phyloP scores from a whole-genome alignment of 768 basidiomycete genomes.

The Tulasnella sp. region DNA sequence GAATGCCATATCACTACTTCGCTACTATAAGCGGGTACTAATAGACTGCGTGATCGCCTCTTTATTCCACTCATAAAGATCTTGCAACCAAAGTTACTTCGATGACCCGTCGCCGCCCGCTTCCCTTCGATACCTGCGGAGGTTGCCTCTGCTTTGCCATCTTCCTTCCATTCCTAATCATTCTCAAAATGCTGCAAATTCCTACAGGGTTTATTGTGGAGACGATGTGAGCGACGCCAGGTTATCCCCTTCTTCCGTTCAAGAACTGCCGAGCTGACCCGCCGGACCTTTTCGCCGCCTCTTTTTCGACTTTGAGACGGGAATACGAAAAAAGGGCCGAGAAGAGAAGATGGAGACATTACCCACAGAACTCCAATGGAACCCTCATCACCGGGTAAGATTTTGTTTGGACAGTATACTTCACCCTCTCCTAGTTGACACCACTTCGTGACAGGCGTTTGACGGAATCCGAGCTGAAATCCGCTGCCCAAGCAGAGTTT shows the following conservation, averaged over 20 bases:
- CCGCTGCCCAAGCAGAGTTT: not conserved
- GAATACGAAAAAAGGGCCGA: not conserved
- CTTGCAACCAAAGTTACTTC: too few relatives aligned
- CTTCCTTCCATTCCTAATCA: not conserved
- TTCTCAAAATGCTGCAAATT: not conserved
- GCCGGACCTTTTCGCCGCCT: not conserved
- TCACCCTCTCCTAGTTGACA: not conserved
- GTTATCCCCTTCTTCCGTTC: not conserved
- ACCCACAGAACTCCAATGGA: not conserved
- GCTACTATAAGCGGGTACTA: too few relatives aligned
- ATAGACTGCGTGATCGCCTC: too few relatives aligned
- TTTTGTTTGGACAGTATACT: not conserved
- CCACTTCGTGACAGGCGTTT: not conserved
- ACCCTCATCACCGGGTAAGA: not conserved
- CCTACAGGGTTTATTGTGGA: not conserved
- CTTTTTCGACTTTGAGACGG: not conserved
- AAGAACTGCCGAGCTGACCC: not conserved
- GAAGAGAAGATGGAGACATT: not conserved
- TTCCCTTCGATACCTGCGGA: too few relatives aligned
- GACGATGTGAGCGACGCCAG: not conserved
- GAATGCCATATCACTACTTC: not conserved
- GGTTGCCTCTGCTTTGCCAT: not conserved
- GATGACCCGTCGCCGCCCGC: too few relatives aligned
- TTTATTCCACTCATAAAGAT: too few relatives aligned
- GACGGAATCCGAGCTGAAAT: not conserved